These are phyloP conservation scores for Pugionium dolabratum DNA, from an alignment of 345 rosid genomes.

Conservation along the genomic window DNA sequence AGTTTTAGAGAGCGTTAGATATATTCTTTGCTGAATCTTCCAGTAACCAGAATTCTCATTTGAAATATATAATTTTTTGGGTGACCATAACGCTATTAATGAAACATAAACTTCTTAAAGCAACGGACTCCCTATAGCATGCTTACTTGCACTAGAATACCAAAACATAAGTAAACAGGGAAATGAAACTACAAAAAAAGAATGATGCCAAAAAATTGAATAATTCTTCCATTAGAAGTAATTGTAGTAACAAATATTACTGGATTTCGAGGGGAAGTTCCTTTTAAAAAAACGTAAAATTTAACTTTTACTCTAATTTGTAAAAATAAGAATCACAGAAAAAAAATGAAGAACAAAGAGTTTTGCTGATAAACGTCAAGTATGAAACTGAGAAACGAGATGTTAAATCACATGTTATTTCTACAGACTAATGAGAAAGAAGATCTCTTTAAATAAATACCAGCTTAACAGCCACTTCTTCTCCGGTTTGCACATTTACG, in stretches of 20 bases:
- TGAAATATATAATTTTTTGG: background rate
- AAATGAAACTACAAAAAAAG: background rate
- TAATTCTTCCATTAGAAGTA: background rate
- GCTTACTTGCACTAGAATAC: background rate
- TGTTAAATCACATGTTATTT: background rate
- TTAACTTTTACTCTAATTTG: too few species aligned
- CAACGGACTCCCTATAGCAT: background rate
- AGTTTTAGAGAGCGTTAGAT: conserved; percentile 17
- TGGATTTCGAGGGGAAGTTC: background rate
- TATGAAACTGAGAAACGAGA: conserved; percentile 5
- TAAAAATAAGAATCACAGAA: conserved; percentile 3
- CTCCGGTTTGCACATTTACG: conserved; percentile 41
- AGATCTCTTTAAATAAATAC: conserved; percentile 17
- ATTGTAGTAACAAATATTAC: background rate
- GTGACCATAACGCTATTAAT: background rate
- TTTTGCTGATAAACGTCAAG: background rate
- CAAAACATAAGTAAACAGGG: background rate
- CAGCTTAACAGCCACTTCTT: conserved; percentile 44
- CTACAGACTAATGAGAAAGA: conserved; percentile 4
- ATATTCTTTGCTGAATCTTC: background rate
- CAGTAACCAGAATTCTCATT: background rate
- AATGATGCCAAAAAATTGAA: background rate
- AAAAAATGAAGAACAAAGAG: background rate
- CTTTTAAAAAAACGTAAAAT: too few species aligned
- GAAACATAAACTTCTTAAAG: background rate